Evolutionary conservation across 2,329 filamentous ascomycete genomes (phyloP), one percentile per base, ranked within the genome.

Genomic region (Didymella segeticola): DNA sequence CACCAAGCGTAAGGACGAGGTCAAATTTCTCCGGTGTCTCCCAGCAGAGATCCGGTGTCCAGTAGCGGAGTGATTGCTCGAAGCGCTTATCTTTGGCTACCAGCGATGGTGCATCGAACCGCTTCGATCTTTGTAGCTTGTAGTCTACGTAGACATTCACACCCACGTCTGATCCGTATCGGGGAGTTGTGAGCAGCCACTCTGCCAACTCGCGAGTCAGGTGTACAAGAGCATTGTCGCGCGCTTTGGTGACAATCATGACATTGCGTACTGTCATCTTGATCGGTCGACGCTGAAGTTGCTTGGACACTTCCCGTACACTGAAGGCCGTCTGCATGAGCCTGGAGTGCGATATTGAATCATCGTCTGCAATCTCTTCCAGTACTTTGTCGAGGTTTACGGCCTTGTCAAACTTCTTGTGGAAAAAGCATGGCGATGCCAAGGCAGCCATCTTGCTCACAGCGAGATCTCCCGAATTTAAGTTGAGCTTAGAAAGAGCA

Each of bases 91-190:
- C 87, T 67, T 89, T 85, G 36, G 86, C 85, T 6, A 93, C 65
- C 48, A 99, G 82, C 25, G 86, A 85, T 4, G 86, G 77, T 2
- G 90, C 86, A 67, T 93, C 87, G 73, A 99, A 99, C 45, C 95
- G 89, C 74, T 91, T 93, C 5, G 92, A 96, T 66, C 87, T 87
- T 66, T 87, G 87, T 57, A 99, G 82, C 78, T 99, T 98, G 61
- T 92, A 90, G 75, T 99, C 95, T n/a, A 99, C 95, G 71, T 96
- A 98, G 60, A 99, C 95, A 67, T 93, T 96, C 47, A 99, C 89
- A 12, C 95, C 95, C n/a, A 95, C 73, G 58, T 95, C 88, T 47
- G 86, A 91, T 36, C 91, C 91, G 72, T 99, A 96, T 41, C 95
- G 86, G 11, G 95, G 92, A 2, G 92, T 97, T 57, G 84, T 85